A percentile compares a stretch with the other conserved stretches of the same genome.
phyloP scores from a whole-genome alignment of 164 flowering plant species.

The Stephania japonica region DNA sequence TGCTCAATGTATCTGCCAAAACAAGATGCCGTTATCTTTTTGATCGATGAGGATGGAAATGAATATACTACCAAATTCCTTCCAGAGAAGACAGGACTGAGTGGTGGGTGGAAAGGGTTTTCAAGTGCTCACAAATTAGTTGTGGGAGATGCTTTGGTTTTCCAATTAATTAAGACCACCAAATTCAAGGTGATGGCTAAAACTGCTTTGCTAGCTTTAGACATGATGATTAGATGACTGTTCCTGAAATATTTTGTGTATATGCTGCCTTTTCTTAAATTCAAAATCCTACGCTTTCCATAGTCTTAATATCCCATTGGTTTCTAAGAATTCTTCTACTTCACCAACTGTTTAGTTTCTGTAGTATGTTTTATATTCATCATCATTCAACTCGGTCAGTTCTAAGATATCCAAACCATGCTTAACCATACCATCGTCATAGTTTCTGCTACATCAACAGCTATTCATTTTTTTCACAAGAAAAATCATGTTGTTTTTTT shows the following conservation, averaged over 20 bases:
- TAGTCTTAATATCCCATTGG: background rate
- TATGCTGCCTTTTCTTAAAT: background rate
- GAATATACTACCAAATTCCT: constrained; percentile 16
- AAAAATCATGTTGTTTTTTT: background rate
- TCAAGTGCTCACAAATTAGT: constrained; percentile 24
- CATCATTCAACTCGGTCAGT: background rate
- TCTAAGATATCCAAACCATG: background rate
- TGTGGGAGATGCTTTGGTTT: constrained; percentile 29
- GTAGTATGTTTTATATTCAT: background rate
- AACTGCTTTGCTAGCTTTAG: background rate
- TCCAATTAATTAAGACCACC: constrained; percentile 20
- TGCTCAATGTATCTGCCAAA: constrained; percentile 24
- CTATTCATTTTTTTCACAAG: background rate
- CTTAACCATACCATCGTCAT: background rate
- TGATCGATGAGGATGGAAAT: constrained; percentile 30
- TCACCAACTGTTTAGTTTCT: background rate
- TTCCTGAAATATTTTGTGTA: background rate
- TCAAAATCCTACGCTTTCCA: background rate
- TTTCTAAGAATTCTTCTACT: background rate
- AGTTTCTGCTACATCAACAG: background rate
- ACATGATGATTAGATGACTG: background rate
- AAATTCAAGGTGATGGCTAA: constrained; percentile 25
- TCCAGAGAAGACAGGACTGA: constrained; percentile 18
- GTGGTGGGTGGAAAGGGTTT: constrained; percentile 35
- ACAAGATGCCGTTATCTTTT: constrained; percentile 17